Conservation (phyloP, 495 filamentous ascomycete genomes). For the Penicillium robsamsonii region DNA sequence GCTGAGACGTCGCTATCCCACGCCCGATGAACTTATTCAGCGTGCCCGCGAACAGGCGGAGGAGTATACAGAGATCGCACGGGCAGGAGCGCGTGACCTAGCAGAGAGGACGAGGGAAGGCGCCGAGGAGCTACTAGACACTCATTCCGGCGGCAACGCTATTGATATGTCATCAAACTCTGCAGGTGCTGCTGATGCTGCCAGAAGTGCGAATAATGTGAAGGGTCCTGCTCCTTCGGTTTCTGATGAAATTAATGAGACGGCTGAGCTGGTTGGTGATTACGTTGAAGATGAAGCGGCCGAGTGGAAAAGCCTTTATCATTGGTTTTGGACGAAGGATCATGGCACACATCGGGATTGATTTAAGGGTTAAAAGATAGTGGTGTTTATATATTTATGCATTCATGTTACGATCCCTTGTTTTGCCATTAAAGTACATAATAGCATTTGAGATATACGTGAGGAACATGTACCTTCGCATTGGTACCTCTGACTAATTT, state of each 20-base stretch:
- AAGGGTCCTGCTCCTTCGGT: conserved; percentile 16
- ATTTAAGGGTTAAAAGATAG: not conserved
- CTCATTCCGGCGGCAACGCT: conserved; percentile 27
- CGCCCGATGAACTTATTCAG: conserved; percentile 42
- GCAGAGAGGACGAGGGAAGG: conserved; percentile 33
- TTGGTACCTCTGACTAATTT: too few species aligned
- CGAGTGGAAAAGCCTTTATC: conserved; percentile 45
- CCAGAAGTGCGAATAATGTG: conserved; percentile 10
- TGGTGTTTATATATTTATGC: not conserved
- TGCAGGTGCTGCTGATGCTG: conserved; percentile 10
- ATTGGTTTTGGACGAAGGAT: conserved; percentile 47
- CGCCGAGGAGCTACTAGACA: conserved; percentile 28
- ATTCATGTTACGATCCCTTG: not conserved
- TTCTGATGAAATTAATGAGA: conserved; percentile 40
- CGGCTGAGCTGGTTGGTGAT: conserved; percentile 47
- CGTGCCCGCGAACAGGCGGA: conserved; percentile 45
- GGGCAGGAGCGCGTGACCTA: conserved; percentile 42
- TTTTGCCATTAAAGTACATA: not conserved
- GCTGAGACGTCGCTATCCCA: conserved; percentile 41
- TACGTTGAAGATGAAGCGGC: conserved; percentile 47
- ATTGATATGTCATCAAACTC: conserved; percentile 38
- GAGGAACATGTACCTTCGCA: too few species aligned
- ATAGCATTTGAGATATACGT: not conserved
- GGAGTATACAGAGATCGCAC: conserved; percentile 44
- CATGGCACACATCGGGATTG: conserved; percentile 15